These are phyloP conservation scores for Hippophae rhamnoides DNA, from an alignment of 306 rosid species.

Conservation along the genomic window DNA sequence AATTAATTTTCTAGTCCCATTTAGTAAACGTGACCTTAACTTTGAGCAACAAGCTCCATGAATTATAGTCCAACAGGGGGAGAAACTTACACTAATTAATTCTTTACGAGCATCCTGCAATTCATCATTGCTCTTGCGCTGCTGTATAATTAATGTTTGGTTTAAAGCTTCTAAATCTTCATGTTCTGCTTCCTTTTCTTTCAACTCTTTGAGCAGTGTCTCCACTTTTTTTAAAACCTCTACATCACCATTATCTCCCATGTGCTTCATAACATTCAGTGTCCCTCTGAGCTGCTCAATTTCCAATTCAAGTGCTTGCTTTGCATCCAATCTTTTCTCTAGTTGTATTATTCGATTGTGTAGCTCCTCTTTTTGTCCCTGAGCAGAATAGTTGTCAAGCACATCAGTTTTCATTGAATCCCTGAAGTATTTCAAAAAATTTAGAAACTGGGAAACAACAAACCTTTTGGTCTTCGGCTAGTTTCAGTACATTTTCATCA, in stretches of 20 bases:
- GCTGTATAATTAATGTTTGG: constrained; percentile 65
- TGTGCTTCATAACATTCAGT: constrained; percentile 70
- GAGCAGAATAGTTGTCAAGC: constrained; percentile 32
- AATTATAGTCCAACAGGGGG: background rate
- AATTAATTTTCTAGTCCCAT: too few species aligned
- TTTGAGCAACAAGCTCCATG: constrained; percentile 2
- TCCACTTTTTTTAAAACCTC: constrained; percentile 73
- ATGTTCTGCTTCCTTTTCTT: constrained; percentile 73
- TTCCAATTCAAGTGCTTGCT: constrained; percentile 84
- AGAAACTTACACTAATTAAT: constrained; percentile 57
- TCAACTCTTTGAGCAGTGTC: constrained; percentile 42
- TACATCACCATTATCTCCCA: constrained; percentile 71
- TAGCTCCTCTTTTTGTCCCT: constrained; percentile 79
- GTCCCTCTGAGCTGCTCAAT: constrained; percentile 74
- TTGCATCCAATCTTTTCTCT: constrained; percentile 68
- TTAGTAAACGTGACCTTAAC: background rate
- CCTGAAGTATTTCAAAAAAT: constrained; percentile 14
- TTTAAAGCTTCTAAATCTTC: constrained; percentile 56
- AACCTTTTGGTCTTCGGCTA: constrained; percentile 96
- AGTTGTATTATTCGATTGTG: constrained; percentile 64
- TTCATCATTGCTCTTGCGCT: constrained; percentile 88
- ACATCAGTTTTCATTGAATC: constrained; percentile 22
- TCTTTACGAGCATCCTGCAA: constrained; percentile 92
- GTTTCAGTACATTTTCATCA: constrained; percentile 61
- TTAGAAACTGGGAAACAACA: constrained; percentile 15